These are phyloP conservation scores for Lathyrus oleraceus DNA, from an alignment of 306 rosid species.

Conservation along the genomic window DNA sequence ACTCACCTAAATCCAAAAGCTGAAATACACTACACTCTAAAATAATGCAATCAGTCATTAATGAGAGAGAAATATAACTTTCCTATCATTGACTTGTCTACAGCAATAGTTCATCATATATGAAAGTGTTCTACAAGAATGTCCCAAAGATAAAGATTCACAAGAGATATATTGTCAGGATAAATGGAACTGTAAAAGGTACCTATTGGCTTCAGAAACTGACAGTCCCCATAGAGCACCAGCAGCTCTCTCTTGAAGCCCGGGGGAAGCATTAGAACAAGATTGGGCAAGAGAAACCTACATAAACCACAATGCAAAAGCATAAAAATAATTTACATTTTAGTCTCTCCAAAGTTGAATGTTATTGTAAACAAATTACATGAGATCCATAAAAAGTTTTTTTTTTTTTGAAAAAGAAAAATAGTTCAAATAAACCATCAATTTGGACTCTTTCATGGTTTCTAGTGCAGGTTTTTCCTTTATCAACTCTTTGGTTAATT, in stretches of 20 bases:
- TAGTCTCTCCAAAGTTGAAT: background rate
- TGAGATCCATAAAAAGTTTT: constrained; percentile 6
- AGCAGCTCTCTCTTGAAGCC: constrained; percentile 99
- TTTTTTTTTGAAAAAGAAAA: too few relatives aligned
- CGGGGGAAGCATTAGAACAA: constrained; percentile 95
- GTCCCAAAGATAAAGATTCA: constrained; percentile 13
- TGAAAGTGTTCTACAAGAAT: constrained; percentile 5
- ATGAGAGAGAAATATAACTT: background rate
- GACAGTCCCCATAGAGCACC: constrained; percentile 99
- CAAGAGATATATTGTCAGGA: background rate
- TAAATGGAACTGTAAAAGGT: constrained; percentile 30
- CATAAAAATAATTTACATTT: constrained; percentile 25
- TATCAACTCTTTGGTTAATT: too few relatives aligned
- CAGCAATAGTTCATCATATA: constrained; percentile 6
- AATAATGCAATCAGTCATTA: constrained; percentile 1
- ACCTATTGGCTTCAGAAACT: constrained; percentile 99
- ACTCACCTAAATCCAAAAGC: too few relatives aligned
- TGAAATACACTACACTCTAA: too few relatives aligned
- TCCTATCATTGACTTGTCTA: constrained; percentile 4
- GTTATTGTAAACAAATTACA: constrained; percentile 1
- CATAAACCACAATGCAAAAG: constrained; percentile 39
- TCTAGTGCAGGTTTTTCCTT: too few relatives aligned
- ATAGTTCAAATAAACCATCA: too few relatives aligned
- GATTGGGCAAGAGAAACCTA: constrained; percentile 98
- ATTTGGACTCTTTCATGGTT: too few relatives aligned